Base-by-base conservation (phyloP, 805 yeast genomes). In the Monosporozyma siamensis region DNA sequence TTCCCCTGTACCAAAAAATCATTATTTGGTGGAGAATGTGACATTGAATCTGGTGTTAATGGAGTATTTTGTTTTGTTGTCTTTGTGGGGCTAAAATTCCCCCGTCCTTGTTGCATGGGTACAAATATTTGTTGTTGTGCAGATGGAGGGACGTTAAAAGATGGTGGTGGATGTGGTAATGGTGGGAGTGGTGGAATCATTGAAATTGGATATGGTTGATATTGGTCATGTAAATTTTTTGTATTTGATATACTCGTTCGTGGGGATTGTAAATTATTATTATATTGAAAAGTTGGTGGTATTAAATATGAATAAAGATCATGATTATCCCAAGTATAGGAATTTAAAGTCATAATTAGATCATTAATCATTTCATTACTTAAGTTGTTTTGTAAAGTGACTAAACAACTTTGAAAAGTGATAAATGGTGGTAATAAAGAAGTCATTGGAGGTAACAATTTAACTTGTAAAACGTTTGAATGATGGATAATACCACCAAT, bases 401-500 rank as follows among this genome's bases (percentile, higher is more conserved):
- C 58, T 5, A 59, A 44, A 42, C 65, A 59, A 43, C 61, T 56
- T 42, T 58, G 60, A 25, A 60, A 49, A 8, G 61, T 59, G 11
- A 53, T 39, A 44, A 58, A 59, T 4, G 65, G 65, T 4, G 64
- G 64, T 6, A 55, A 54, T 27, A 56, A 52, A 2, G 61, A 54
- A 9, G 63, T 53, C 49, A 60, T 49, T 22, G 59, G 50, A 6
- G 65, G 64, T 23, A 60, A 42, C 40, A 61, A 35, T 45, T 53
- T 59, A 21, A 60, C 60, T 41, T 58, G 52, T 21, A 58, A 27
- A 14, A 61, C 51, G 42, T 52, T 53, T 11, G 55, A 51, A 42
- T 58, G 59, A 40, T 56, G 61, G 25, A 61, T 51, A 34, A 60
- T 55, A 3, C 64, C 61, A 24, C 64, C 64, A 11, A 61, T 51